Evolutionary conservation across 2,329 filamentous ascomycete species (phyloP).

Genomic region (Diplodia corticola): DNA sequence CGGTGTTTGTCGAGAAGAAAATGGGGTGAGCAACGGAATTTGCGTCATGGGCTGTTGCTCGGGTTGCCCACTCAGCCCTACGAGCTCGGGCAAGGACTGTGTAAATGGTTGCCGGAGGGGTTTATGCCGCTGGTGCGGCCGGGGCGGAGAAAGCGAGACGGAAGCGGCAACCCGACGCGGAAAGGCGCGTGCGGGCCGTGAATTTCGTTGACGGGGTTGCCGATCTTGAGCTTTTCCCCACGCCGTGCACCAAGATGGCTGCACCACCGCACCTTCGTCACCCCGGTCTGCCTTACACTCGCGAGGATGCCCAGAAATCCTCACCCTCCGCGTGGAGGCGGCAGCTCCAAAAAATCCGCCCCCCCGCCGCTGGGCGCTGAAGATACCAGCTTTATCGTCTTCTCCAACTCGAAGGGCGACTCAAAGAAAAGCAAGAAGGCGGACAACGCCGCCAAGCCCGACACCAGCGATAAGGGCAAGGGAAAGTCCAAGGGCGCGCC

Average conservation of each 20-base stretch:
- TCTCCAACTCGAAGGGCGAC: conserved; percentile 46
- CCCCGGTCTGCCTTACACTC: background rate
- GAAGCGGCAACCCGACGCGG: background rate
- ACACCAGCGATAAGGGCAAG: conserved; percentile 33
- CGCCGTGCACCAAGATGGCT: conserved; percentile 14
- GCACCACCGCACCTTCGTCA: conserved; percentile 12
- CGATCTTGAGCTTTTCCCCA: conserved; percentile 18
- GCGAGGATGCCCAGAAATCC: conserved; percentile 52
- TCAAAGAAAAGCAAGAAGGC: conserved; percentile 43
- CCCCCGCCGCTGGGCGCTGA: conserved; percentile 33
- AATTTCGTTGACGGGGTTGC: conserved; percentile 13
- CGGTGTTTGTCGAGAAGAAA: background rate
- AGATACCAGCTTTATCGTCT: conserved; percentile 52
- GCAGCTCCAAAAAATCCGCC: conserved; percentile 39
- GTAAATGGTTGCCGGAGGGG: conserved; percentile 4
- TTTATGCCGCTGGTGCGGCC: background rate
- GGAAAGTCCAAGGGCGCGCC: conserved; percentile 37
- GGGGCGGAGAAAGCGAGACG: conserved; percentile 4
- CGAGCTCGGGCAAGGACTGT: background rate
- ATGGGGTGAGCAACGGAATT: background rate
- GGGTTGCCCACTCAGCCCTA: conserved; percentile 22
- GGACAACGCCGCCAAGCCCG: conserved; percentile 24
- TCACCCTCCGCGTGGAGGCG: conserved; percentile 46
- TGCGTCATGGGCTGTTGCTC: background rate
- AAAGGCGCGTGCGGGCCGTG: background rate